Base-by-base conservation (phyloP, 257 asterid species). In the Forsythia viridissima region DNA sequence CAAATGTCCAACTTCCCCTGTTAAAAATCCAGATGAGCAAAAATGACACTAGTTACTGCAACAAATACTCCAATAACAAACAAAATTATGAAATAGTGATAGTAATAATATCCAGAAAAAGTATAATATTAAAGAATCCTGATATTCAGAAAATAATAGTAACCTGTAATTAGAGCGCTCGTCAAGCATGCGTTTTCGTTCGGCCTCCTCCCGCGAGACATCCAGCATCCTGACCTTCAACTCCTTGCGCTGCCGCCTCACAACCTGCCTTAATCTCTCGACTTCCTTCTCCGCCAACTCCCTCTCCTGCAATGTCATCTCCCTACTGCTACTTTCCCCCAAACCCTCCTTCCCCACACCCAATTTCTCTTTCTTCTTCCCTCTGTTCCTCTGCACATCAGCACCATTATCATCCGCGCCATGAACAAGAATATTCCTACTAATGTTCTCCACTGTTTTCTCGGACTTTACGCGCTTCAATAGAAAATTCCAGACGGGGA, bases 221-320 rank as follows among this genome's bases (percentile, higher is more conserved):
- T 95, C 98, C 75, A 93, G 73, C 97, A 95, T 95, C 89, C 92
- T 89, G 20, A 91, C 87, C 86, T 95, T 95, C 84, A 95, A 82
- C 87, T 93, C 98, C 90, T 92, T 95, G 44, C 98, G 85, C 86
- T 95, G 97, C 79, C 97, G 89, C 88, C 97, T 88, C 81, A 93
- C 92, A 73, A 89, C 80, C 89, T 93, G 97, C 88, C 99, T 89
- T 87, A 93, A 83, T 89, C 93, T 95, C 84, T 95, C 99, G 73
- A 92, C 98, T 80, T 93, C 99, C 91, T 93, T 93, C 92, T 95
- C 98, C 69, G 99, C 99, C 89, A 85, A 21, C 67, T 95, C 97
- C 75, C 98, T 91, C 87, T 95, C 99, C 88, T 86, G 95, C 89
- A 95, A 89, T n/a, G 97, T 97, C 82, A 82, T 79, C 83, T 93